Evolutionary conservation across 345 rosid species (phyloP).

Genomic region (Pistacia integerrima): DNA sequence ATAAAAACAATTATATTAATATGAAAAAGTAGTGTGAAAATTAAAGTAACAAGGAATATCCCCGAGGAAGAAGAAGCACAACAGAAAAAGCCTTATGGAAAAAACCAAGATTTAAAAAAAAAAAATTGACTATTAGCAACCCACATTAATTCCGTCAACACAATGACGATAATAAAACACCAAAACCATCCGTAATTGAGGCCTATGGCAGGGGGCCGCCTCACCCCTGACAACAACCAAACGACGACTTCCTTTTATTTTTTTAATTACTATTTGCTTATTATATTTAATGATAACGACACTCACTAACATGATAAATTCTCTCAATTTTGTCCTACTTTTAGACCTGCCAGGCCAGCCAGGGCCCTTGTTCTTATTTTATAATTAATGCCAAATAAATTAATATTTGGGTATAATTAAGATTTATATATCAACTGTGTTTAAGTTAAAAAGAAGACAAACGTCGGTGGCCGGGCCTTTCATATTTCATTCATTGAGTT

Average conservation of each 20-base stretch:
- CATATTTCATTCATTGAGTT: not conserved
- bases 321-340: slow-evolving; percentile 23
- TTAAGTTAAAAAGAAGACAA: not conserved
- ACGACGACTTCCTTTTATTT: slow-evolving; percentile 40
- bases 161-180: slow-evolving; percentile 32
- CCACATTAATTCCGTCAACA: slow-evolving; percentile 18
- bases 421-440: not conserved
- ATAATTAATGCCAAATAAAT: not conserved
- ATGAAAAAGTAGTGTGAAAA: slow-evolving; percentile 33
- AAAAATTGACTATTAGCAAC: slow-evolving; percentile 1
- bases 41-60: slow-evolving; percentile 53
- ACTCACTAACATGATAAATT: slow-evolving; percentile 37
- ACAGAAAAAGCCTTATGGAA: slow-evolving; percentile 34
- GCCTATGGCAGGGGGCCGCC: slow-evolving; percentile 24
- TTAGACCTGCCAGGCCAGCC: slow-evolving; percentile 9
- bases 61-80: slow-evolving; percentile 35
- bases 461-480: not conserved
- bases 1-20: too few relatives aligned
- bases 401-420: too few relatives aligned
- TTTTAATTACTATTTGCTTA: not conserved
- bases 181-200: slow-evolving; percentile 34
- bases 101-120: slow-evolving; percentile 35
- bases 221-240: slow-evolving; percentile 44
- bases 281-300: slow-evolving; percentile 35
- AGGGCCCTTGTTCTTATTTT: slow-evolving; percentile 13